Conservation (phyloP, 2,329 filamentous ascomycete species). For the Colletotrichum salicis region DNA sequence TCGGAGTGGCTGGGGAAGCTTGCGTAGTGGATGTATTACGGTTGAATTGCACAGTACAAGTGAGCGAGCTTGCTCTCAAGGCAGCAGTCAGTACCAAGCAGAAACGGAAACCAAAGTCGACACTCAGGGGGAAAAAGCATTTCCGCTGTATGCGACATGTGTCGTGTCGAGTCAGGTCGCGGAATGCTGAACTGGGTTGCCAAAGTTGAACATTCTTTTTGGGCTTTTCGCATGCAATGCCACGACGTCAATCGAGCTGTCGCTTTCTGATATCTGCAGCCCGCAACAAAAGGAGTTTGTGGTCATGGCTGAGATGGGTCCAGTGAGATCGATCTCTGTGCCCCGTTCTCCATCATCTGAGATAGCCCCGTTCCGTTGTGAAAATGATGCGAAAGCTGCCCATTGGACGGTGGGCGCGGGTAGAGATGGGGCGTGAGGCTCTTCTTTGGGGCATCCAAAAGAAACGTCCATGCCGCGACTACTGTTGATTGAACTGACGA, state of each 20-base stretch:
- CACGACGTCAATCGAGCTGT: neutral
- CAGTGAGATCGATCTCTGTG: constrained; percentile 34
- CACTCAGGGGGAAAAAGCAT: constrained; percentile 14
- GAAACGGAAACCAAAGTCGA: neutral
- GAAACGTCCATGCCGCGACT: constrained; percentile 17
- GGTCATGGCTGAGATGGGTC: constrained; percentile 31
- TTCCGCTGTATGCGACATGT: constrained; percentile 19
- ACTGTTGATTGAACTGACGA: constrained; percentile 9
- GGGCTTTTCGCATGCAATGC: neutral
- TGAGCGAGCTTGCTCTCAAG: neutral
- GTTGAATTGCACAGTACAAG: neutral
- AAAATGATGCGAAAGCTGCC: constrained; percentile 20
- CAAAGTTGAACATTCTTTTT: neutral
- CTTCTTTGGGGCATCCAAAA: constrained; percentile 22
- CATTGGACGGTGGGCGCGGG: constrained; percentile 29
- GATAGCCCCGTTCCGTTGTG: constrained; percentile 32
- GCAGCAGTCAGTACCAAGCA: neutral
- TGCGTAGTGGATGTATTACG: constrained; percentile 7
- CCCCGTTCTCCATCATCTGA: constrained; percentile 33
- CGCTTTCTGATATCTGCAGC: constrained; percentile 1
- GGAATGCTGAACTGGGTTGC: constrained; percentile 1
- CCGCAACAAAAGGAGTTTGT: constrained; percentile 8
- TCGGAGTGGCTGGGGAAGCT: constrained; percentile 20
- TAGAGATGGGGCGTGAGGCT: constrained; percentile 35
- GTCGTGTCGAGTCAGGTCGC: constrained; percentile 17